Evolutionary conservation across 2,329 filamentous ascomycete species (phyloP).

Genomic region (Fusarium neocosmosporiellum): DNA sequence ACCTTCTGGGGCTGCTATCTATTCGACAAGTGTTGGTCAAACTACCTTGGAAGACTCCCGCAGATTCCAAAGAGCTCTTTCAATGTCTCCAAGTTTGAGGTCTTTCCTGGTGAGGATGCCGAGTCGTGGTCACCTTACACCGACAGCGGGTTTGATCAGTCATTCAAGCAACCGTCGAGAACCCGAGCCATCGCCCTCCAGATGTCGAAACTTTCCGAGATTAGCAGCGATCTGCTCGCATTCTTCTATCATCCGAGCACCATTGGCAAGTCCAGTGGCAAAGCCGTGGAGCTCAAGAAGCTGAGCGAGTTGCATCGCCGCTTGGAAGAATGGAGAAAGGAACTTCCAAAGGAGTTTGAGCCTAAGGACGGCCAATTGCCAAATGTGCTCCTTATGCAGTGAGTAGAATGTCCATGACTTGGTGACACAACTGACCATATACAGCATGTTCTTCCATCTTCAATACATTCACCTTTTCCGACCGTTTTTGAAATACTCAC

Average conservation of each 20-base stretch:
- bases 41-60: conserved; percentile 91
- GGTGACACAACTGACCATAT: conserved; percentile 12
- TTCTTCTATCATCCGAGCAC: conserved; percentile 90
- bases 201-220: conserved; percentile 86
- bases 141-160: conserved; percentile 80
- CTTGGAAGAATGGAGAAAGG: conserved; percentile 88
- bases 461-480: conserved; percentile 96
- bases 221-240: conserved; percentile 88
- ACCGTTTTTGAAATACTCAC: conserved; percentile 92
- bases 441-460: conserved; percentile 96
- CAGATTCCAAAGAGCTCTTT: conserved; percentile 84
- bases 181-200: conserved; percentile 86
- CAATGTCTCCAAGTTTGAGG: conserved; percentile 88
- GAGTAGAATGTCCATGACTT: conserved; percentile 56
- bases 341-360: conserved; percentile 87
- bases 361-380: conserved; percentile 90
- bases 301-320: conserved; percentile 91
- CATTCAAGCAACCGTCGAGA: conserved; percentile 81
- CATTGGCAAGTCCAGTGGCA: conserved; percentile 73
- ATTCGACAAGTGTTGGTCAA: conserved; percentile 99
- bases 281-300: conserved; percentile 88
- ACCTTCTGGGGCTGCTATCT: conserved; percentile 98
- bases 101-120: conserved; percentile 89
- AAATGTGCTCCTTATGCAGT: conserved; percentile 85
- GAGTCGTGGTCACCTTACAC: conserved; percentile 90